Evolutionary conservation across 192 early-diverging fungal species (phyloP).

Genomic region (Entophlyctis helioformis): DNA sequence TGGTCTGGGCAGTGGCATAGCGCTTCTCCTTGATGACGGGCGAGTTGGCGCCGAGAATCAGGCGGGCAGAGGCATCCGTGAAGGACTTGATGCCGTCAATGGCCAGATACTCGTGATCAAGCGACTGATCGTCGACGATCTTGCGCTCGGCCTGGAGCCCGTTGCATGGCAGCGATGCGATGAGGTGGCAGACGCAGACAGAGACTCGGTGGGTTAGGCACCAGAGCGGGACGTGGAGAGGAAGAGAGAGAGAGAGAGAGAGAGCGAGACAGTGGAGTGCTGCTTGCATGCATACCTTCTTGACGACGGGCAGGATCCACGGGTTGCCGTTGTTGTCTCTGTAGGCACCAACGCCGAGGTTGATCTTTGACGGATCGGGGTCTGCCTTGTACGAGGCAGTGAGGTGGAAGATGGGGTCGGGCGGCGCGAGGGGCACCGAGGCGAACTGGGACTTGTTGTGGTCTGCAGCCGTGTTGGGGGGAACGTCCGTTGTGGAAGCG

Average conservation of each 20-base stretch:
- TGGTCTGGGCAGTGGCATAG: constrained; percentile 65
- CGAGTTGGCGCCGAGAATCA: constrained; percentile 74
- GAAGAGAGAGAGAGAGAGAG: neutral
- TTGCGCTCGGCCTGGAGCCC: constrained; percentile 53
- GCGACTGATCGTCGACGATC: constrained; percentile 49
- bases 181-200: neutral
- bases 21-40: constrained; percentile 57
- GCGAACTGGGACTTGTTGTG: constrained; percentile 13
- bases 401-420: constrained; percentile 85
- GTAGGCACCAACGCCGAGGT: constrained; percentile 94
- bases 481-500: no score
- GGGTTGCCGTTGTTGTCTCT: constrained; percentile 85
- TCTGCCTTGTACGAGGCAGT: constrained; percentile 77
- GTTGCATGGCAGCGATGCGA: no score
- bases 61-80: constrained; percentile 62
- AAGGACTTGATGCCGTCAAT: constrained; percentile 74
- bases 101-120: constrained; percentile 91
- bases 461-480: no score
- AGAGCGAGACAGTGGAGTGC: no score
- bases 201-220: neutral
- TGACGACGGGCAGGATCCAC: constrained; percentile 88
- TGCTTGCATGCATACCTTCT: constrained; percentile 44
- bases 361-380: constrained; percentile 67
- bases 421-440: constrained; percentile 46
- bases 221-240: neutral